Base-by-base conservation (phyloP, 2,329 filamentous ascomycete genomes). In the Aspergillus sp. region DNA sequence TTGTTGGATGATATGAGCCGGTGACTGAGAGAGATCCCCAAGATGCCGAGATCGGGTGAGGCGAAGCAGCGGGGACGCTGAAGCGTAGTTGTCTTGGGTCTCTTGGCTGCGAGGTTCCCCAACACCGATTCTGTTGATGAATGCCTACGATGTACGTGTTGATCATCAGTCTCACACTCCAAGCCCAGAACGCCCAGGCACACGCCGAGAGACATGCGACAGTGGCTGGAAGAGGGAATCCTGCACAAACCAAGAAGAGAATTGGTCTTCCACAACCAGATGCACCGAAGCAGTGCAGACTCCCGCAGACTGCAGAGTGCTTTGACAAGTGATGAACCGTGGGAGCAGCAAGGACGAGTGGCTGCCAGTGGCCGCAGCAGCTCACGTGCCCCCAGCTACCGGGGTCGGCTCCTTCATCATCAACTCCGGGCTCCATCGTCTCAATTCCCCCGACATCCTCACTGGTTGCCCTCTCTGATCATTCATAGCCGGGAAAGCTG, bases 341-440 rank as follows among this genome's bases (percentile, higher is more conserved):
- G 51, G 51, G 23, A 55, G 31, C 37, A 33, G 9, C 35, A 33
- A 27, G 25, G 47, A 33, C 17, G 27, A 27, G 27, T 48, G 35
- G 12, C 17, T 37, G 33, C 21, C 23, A 27, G 37, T 54, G 39
- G 31, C 39, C 45, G 56, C 45, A 54, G 45, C 31, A 33, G 43
- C 45, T 57, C 56, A 58, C 56, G 56, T 58, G 56, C 19, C 37
- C n/a, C n/a, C 17, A 31, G 31, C 48, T 40, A 46, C 49, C 25
- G 39, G 43, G 43, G 35, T 35, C 47, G 21, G 15, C 40, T 56
- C 49, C 50, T 44, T 50, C 39, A 45, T 21, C 31, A 12, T 40
- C n/a, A 27, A 31, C 40, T 15, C 27, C 27, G n/a, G 31, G 31
- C 39, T 46, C 39, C 56, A 54, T 51, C 40, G 14, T 45, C 15